Percentiles rank a stretch among this genome's conserved stretches.
Conservation (phyloP, 2,329 filamentous ascomycete species). For the Bipolaris gigantea region DNA sequence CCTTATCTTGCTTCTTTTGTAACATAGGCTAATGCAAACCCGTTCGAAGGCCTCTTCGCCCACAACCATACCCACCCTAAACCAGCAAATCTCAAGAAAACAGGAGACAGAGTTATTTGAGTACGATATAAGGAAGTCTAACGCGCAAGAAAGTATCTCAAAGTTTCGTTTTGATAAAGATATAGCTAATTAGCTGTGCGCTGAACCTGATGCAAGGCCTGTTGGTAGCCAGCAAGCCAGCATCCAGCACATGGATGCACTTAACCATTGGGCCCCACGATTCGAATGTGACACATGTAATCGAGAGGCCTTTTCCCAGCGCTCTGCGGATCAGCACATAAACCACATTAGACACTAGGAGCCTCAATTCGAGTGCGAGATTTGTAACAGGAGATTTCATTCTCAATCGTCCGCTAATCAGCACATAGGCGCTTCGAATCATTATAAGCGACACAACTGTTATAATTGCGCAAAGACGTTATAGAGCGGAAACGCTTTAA, state of each 20-base stretch:
- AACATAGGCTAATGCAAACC: too few relatives aligned
- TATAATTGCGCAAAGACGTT: neutral
- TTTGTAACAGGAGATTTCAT: neutral
- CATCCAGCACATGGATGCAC: conserved; percentile 4
- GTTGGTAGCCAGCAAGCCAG: conserved; percentile 10
- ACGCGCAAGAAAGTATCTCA: too few relatives aligned
- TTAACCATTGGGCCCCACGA: neutral
- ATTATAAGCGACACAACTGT: conserved; percentile 8
- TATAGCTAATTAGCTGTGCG: too few relatives aligned
- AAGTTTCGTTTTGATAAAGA: too few relatives aligned
- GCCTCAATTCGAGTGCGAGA: conserved; percentile 2
- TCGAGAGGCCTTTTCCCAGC: neutral
- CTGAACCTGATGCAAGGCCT: too few relatives aligned
- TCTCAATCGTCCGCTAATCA: neutral
- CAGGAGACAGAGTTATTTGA: too few relatives aligned
- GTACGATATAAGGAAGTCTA: too few relatives aligned
- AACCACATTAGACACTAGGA: neutral
- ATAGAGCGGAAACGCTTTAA: conserved; percentile 9
- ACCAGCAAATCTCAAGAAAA: too few relatives aligned
- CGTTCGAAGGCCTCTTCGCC: too few relatives aligned
- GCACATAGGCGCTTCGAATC: conserved; percentile 10
- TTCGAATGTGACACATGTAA: conserved; percentile 3
- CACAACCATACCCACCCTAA: too few relatives aligned
- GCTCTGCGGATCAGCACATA: conserved; percentile 15
- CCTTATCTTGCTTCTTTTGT: too few relatives aligned